Evolutionary conservation across 2,329 filamentous ascomycete species (phyloP).

Genomic region (Trichoderma asperellum): DNA sequence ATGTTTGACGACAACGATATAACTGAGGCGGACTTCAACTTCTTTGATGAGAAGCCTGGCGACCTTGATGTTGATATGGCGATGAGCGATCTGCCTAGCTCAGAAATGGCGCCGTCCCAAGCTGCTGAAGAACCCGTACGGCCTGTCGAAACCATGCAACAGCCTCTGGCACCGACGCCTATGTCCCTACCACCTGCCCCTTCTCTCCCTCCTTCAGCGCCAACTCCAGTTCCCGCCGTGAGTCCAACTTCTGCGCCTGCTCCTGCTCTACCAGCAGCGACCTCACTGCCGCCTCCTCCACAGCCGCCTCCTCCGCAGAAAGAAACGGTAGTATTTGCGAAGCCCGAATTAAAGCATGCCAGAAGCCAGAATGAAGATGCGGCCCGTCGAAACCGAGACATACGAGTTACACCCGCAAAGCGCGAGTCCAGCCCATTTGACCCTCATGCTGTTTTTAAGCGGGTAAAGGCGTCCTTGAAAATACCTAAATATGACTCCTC

Average conservation of each 20-base stretch:
- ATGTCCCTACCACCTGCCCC: constrained; percentile 6
- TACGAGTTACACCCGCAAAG: constrained; percentile 47
- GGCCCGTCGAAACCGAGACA: constrained; percentile 39
- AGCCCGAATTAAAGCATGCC: constrained; percentile 62
- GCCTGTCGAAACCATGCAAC: constrained; percentile 22
- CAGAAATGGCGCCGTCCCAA: constrained; percentile 30
- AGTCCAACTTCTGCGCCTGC: constrained; percentile 19
- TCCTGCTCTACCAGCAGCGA: not conserved
- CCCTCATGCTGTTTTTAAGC: constrained; percentile 62
- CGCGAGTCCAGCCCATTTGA: constrained; percentile 61
- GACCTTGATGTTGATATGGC: constrained; percentile 45
- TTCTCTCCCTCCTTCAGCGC: constrained; percentile 13
- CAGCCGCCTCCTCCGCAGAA: constrained; percentile 29
- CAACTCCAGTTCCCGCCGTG: not conserved
- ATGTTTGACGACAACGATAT: constrained; percentile 74
- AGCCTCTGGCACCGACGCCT: constrained; percentile 25
- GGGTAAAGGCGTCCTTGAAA: constrained; percentile 54
- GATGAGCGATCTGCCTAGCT: constrained; percentile 35
- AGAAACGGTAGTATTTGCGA: constrained; percentile 54
- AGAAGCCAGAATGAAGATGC: constrained; percentile 55
- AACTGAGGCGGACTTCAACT: constrained; percentile 83
- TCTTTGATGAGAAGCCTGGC: constrained; percentile 70
- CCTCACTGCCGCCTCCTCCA: not conserved
- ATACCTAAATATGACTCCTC: constrained; percentile 31
- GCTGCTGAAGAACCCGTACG: constrained; percentile 31